These are phyloP conservation scores for Phialophora tarda DNA, from an alignment of 2,329 filamentous ascomycete species.

Conservation along the genomic window DNA sequence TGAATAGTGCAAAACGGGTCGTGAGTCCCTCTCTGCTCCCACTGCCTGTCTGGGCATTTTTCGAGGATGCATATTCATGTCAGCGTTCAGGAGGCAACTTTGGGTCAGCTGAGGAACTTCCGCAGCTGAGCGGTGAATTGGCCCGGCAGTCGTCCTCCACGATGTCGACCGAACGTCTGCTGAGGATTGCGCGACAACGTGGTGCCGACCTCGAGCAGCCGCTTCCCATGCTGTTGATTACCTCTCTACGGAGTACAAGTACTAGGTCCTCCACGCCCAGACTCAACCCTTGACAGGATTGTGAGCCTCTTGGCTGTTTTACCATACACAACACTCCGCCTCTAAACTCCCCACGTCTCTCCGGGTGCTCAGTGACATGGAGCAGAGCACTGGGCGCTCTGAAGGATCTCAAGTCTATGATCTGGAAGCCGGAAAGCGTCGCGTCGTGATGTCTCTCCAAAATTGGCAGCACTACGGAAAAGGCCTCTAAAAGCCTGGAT, in stretches of 20 bases:
- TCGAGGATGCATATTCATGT: not conserved
- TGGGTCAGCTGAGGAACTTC: not conserved
- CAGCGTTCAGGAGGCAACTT: not conserved
- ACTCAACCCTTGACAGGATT: too few species aligned
- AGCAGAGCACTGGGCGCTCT: not conserved
- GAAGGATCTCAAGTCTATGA: not conserved
- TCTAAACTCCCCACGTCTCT: not conserved
- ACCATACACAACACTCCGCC: not conserved
- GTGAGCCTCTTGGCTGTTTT: not conserved
- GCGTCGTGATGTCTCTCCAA: not conserved
- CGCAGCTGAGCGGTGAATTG: not conserved
- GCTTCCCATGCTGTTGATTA: too few species aligned
- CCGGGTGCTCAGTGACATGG: not conserved
- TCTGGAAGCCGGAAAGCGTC: not conserved
- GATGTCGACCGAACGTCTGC: not conserved
- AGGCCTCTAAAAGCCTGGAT: not conserved
- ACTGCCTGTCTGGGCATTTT: not conserved
- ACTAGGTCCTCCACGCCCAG: too few species aligned
- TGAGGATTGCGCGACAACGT: too few species aligned
- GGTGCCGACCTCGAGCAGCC: too few species aligned
- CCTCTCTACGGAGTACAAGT: too few species aligned
- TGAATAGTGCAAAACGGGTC: not conserved
- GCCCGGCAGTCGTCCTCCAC: not conserved
- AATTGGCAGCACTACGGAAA: conserved; percentile 3
- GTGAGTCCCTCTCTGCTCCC: not conserved